Conservation (phyloP, 441 rosid genomes). For the Corymbia citriodora region DNA sequence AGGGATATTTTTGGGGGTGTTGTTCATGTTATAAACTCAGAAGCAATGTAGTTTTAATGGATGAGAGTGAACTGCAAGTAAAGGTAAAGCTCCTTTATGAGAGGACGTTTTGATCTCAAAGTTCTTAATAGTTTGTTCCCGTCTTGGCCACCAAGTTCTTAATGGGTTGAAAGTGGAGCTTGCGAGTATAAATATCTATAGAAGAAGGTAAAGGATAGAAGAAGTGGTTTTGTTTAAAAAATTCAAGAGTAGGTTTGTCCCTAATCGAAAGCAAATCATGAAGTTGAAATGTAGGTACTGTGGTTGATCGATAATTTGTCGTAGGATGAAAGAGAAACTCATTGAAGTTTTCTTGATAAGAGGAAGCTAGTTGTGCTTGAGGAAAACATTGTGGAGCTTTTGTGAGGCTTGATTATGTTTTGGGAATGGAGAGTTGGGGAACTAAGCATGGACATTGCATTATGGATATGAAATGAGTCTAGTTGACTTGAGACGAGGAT, state of each 20-base stretch:
- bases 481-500: neutral
- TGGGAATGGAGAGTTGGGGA: neutral
- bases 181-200: neutral
- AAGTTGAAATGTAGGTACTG: neutral
- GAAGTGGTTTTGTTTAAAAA: neutral
- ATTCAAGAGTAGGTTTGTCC: neutral
- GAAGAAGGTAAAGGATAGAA: neutral
- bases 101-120: neutral
- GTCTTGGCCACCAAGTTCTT: neutral
- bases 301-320: neutral
- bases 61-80: neutral
- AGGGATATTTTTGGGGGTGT: neutral
- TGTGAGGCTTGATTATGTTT: neutral
- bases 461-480: neutral
- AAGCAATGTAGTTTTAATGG: neutral
- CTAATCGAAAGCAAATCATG: neutral
- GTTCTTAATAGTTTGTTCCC: neutral
- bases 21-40: neutral
- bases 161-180: neutral
- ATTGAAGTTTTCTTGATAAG: neutral
- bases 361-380: neutral
- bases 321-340: neutral
- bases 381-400: neutral
- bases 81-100: neutral
- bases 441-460: neutral